Base-by-base conservation (phyloP, 495 filamentous ascomycete species). In the Elasticomyces elasticus region DNA sequence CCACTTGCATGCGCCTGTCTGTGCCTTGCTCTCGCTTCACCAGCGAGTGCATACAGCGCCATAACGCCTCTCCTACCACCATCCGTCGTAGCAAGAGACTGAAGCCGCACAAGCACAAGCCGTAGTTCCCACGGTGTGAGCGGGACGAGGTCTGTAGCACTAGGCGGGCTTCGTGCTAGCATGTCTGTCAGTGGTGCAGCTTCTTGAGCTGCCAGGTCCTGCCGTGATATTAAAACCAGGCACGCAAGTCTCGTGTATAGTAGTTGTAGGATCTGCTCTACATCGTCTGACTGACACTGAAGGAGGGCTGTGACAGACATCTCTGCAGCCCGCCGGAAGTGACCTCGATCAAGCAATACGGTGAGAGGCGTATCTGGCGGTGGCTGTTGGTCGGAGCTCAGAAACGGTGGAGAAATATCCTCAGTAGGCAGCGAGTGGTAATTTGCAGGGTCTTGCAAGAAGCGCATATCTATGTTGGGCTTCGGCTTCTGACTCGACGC, bases 241-340 rank as follows among this genome's bases (percentile, higher is more conserved):
- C 83, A 89, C n/a, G 86, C 79, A 1, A 96, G 76, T 2, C 92
- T 85, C 9, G 80, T 83, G 70, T 95, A 89, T 31, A 94, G 75
- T 20, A 96, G 75, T 17, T 74, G 67, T 67, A 95, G 89, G 27
- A 97, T 84, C 27, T 73, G 64, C 5, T 66, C 70, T 51, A 76
- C 69, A 61, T 91, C 80, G 7, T 82, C 73, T 12, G 48, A 19
- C 6, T 19, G 6, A 20, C 43, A 50, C 22, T 30, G 5, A 6
- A 45, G 24, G 26, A 94, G 77, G n/a, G 78, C 76, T 46, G 80
- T 79, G 9, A 83, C 82, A 51, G 87, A 80, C 26, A 79, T 74
- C 47, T 87, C 83, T 54, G 91, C 82, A 54, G 81, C 87, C 51
- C 79, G 79, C 47, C 89, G 80, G 71, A 81, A 87, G 62, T 86